Base-by-base conservation (phyloP, 768 basidiomycete genomes). In the Guyanaporus albipodus region DNA sequence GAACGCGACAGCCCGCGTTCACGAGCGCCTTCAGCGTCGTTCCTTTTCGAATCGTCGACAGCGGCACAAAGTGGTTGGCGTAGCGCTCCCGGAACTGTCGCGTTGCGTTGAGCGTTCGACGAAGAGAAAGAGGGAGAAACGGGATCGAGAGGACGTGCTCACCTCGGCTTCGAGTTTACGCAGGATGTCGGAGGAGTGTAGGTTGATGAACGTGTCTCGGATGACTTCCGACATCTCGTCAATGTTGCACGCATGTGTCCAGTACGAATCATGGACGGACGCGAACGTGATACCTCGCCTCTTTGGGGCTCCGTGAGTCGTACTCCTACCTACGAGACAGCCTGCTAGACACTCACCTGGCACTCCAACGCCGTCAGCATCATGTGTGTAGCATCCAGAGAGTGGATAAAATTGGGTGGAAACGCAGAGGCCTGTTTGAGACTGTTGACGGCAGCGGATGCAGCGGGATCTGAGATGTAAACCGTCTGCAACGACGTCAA, bases 331-430 rank as follows among this genome's bases (percentile, higher is more conserved):
- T 8, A 26, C 12, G 4, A n/a, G n/a, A 23, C 19, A 4, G 8
- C 7, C 27, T 40, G 22, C 2, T 14, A 21, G 44, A 18, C 12
- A 68, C 84, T 44, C 66, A 90, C 91, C 52, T 77, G 72, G 66
- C 93, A 96, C 55, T 91, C 86, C 38, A 95, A 74, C 9, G 95
- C 93, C 2, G 94, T 96, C 56, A 97, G 70, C 81, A 97, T 85
- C 93, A 99, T 98, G 70, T 99, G 96, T 2, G 95, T 95, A 2
- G 96, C 96, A 64, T 99, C 96, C 23, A 99, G 75, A 60, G 88
- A 91, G 64, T 99, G 96, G 42, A 99, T 91, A 60, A 95, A 98
- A 71, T 99, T 99, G 38, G 96, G 96, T 5, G 96, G 95, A 82
- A 99, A 98, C 1, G 96, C 96, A 14, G 91, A 82, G 0, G 92